Percentiles rank a stretch among this genome's conserved stretches.
These are phyloP conservation scores for Plasmopara muralis DNA, from an alignment of 352 stramenopile species.

Conservation along the genomic window DNA sequence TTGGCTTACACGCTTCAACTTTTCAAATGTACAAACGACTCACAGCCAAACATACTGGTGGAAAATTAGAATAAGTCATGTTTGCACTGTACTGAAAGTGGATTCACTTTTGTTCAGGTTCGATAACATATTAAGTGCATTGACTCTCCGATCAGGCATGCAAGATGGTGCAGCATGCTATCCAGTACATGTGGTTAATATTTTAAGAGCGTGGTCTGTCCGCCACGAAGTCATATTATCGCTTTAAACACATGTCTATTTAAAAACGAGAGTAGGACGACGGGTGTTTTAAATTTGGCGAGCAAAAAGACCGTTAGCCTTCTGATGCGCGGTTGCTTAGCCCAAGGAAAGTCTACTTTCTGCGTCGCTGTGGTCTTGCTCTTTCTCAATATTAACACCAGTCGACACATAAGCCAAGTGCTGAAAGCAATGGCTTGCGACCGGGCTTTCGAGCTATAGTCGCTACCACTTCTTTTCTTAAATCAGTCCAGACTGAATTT, in stretches of 20 bases:
- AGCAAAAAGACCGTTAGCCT: too few relatives aligned
- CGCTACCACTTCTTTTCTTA: neutral
- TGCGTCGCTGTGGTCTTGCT: too few relatives aligned
- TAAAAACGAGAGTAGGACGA: too few relatives aligned
- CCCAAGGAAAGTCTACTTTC: too few relatives aligned
- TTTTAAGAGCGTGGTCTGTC: too few relatives aligned
- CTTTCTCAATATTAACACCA: neutral
- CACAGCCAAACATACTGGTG: neutral
- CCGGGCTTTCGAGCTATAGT: neutral
- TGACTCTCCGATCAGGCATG: too few relatives aligned
- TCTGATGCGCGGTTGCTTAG: too few relatives aligned
- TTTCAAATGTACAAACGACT: neutral
- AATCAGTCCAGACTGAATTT: neutral
- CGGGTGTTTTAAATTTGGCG: too few relatives aligned
- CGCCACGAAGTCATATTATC: too few relatives aligned
- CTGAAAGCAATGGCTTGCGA: neutral
- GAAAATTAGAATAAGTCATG: neutral
- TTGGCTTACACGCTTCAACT: conserved; percentile 11
- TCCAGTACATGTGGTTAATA: too few relatives aligned
- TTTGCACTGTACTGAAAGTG: neutral
- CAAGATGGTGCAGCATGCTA: too few relatives aligned
- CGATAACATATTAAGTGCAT: neutral
- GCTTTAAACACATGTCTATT: too few relatives aligned
- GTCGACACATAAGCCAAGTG: neutral
- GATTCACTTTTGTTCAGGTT: neutral